Base-by-base conservation (phyloP, 371 early-diverging fungal genomes). In the Mucor irregularis region DNA sequence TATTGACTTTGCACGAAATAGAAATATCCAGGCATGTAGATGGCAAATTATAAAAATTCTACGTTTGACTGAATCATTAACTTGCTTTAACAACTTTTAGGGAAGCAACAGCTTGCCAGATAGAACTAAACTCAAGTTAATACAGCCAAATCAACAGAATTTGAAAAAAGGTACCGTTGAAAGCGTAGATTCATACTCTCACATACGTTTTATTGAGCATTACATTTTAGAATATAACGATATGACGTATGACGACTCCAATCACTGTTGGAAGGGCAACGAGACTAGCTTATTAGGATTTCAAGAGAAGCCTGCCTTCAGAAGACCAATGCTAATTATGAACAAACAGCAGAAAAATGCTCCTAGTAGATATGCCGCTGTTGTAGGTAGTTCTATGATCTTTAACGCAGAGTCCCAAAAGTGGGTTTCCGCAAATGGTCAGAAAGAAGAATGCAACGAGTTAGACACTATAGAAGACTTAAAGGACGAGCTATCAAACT, bases 261-360 rank as follows among this genome's bases (percentile, higher is more conserved):
- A 21, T 5, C 49, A 56, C 11, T 35, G 25, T 19, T 76, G 76
- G 76, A 58, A 66, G 53, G 76, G 76, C 1, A 76, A 76, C 30
- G 73, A 76, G 31, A 40, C 37, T 2, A 57, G 49, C 9, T 22
- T 63, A 9, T 11, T 54, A 4, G 58, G 46, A 8, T 68, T 70
- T 51, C 60, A 57, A 48, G 55, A 52, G 29, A 51, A 38, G 13
- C 3, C 57, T 0, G 5, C 24, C 11, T 62, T 58, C 13, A 61
- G 65, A 5, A 57, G 65, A 7, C 37, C 58, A 9, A 58, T 68
- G 22, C 29, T 65, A 13, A 68, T 66, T 44, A 61, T 44, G 9
- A 49, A 56, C n/a, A 56, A 43, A 10, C 49, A 52, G 22, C 45
- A 30, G 17, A 52, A 25, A 6, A 11, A 42, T 24, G 42, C 42